These are phyloP conservation scores for Fusarium sp. DNA, from an alignment of 2,329 filamentous ascomycete genomes.

Conservation along the genomic window DNA sequence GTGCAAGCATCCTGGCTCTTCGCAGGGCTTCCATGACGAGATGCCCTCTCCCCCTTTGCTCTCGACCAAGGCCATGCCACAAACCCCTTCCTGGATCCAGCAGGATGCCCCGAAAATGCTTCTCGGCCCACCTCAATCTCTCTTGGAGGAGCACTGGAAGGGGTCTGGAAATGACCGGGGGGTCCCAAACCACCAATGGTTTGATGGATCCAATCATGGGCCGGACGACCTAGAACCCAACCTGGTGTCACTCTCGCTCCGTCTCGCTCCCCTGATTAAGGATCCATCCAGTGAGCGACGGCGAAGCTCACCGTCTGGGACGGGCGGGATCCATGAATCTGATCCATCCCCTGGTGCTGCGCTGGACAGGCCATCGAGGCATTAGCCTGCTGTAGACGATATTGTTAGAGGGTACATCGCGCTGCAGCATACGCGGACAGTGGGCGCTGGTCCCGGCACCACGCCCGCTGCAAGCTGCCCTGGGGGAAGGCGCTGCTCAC, in stretches of 20 bases:
- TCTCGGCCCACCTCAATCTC: slow-evolving; percentile 33
- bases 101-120: slow-evolving; percentile 25
- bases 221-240: neutral
- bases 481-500: neutral
- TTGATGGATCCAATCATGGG: slow-evolving; percentile 10
- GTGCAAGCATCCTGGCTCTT: neutral
- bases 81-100: slow-evolving; percentile 27
- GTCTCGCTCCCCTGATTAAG: slow-evolving; percentile 28
- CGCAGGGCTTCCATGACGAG: slow-evolving; percentile 30
- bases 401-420: slow-evolving; percentile 6
- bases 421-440: slow-evolving; percentile 1
- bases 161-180: slow-evolving; percentile 26
- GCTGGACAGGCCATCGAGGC: neutral
- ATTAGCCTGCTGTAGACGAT: neutral
- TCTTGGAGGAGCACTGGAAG: slow-evolving; percentile 36
- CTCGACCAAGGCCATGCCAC: slow-evolving; percentile 20
- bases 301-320: slow-evolving; percentile 32
- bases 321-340: slow-evolving; percentile 24
- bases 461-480: neutral
- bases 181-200: slow-evolving; percentile 18
- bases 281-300: slow-evolving; percentile 24
- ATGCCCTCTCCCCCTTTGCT: neutral
- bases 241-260: slow-evolving; percentile 26
- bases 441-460: neutral
- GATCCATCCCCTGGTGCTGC: neutral